Evolutionary conservation across 306 rosid species (phyloP), one percentile per base, ranked within the genome.

Genomic region (Mimosa bimucronata): DNA sequence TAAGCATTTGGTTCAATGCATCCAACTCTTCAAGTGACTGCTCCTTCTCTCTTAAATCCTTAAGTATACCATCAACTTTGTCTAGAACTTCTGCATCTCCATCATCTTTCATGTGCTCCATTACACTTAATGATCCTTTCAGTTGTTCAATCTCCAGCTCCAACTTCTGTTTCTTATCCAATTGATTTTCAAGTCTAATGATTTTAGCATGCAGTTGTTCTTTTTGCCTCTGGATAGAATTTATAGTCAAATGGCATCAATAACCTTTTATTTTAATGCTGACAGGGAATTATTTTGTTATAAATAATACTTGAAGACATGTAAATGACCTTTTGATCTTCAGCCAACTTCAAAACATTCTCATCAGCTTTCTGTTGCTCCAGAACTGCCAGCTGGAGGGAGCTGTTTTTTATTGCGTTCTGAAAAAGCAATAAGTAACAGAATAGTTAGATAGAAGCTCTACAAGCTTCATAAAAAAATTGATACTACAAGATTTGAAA

Each of bases 71-170:
- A 76, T 96, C 98, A 81, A 92, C 88, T 87, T 84, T 88, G 76
- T 88, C 57, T 64, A 96, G 79, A 80, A 96, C 91, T 85, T 93
- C 97, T 61, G 75, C 87, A 86, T 93, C 98, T 64, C 89, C 96
- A 66, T 88, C 98, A 79, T 86, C 97, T 79, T 83, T 92, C 85
- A 96, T 90, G 91, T 86, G 93, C 74, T 79, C 85, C 92, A 93
- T 88, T 66, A 90, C 97, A 89, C 88, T 93, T 61, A 96, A 46
- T n/a, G 83, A 73, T 30, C 94, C 99, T 88, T 87, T 91, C 31
- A 93, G 83, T 67, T 87, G 91, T 85, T 91, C 94, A 89, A 96
- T 96, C 86, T 96, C 98, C 90, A 93, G 83, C 77, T 91, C 99
- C 68, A 96, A 85, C 28, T 89, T 88, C 87, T 96, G 99, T 76